Evolutionary conservation across 1,284 basidiomycete genomes (phyloP), one percentile per base, ranked within the genome.

Genomic region (Sporisorium scitamineum): DNA sequence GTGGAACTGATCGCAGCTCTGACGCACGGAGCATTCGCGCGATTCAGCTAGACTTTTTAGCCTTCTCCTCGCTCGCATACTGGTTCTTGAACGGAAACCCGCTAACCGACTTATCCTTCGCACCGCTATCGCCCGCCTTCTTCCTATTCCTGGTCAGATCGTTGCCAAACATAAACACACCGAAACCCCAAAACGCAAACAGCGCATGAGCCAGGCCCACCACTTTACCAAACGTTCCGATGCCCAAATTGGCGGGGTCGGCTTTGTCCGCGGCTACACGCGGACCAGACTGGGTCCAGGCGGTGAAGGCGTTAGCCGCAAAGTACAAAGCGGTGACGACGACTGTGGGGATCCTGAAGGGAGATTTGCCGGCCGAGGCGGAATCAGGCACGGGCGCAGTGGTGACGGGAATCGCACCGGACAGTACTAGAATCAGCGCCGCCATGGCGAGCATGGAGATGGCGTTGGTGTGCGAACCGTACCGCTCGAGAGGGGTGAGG

Each of bases 51-150:
- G 65, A 67, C 52, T 76, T 64, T 20, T 76, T 76, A 10, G 57
- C 41, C 65, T 76, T 76, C 42, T 76, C 64, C 45, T 70, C 55
- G 45, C 29, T 45, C 7, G 73, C 73, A 24, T 76, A 76, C 13
- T 61, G 68, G 42, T 75, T 78, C 52, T 74, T 78, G 61, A 78
- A 78, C 3, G 75, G 75, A 39, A 74, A 78, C 1, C 34, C 44
- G 44, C 63, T 68, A 6, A 73, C 67, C 14, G 51, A 51, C 41
- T 97, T 68, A 44, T 78, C 75, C 51, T 71, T 70, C 4, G 75
- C 75, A 1, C 41, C 9, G 1, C 10, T 3, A 39, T 78, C 64
- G 3, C 75, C 75, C 0, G 63, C 61, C 58, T 78, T 78, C 41
- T 78, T 78, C 67, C 18, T 59, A 56, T 78, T 78, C 26, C 67